Conservation (phyloP, 805 yeast genomes). For the Saccharomycopsis schoenii region DNA sequence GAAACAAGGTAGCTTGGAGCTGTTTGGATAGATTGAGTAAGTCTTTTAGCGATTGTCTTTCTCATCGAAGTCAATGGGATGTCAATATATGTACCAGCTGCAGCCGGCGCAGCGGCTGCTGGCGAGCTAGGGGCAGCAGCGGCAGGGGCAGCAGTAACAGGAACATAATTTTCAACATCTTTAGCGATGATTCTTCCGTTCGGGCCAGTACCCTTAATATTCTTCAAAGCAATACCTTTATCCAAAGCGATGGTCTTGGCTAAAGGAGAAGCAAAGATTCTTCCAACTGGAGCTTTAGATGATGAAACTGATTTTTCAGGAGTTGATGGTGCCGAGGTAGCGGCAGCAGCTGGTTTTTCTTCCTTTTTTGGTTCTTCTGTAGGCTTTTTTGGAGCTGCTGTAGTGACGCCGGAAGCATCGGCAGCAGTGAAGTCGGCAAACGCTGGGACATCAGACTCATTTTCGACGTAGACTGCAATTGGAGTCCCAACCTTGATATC, state of each 20-base stretch:
- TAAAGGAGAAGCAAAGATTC: slow-evolving; percentile 89
- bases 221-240: slow-evolving; percentile 78
- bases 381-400: slow-evolving; percentile 25
- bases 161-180: slow-evolving; percentile 65
- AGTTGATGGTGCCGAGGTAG: slow-evolving; percentile 15
- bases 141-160: slow-evolving; percentile 27
- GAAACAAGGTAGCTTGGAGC: slow-evolving; percentile 92
- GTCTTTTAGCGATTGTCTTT: slow-evolving; percentile 83
- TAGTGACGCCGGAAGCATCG: slow-evolving; percentile 55
- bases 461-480: slow-evolving; percentile 93
- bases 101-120: slow-evolving; percentile 35
- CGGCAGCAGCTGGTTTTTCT: slow-evolving; percentile 15
- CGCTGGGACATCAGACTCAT: slow-evolving; percentile 73
- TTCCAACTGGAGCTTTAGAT: slow-evolving; percentile 38
- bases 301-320: slow-evolving; percentile 27
- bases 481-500: slow-evolving; percentile 90
- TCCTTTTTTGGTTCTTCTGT: slow-evolving; percentile 21
- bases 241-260: slow-evolving; percentile 92
- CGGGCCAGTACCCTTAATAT: slow-evolving; percentile 89
- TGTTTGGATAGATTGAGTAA: slow-evolving; percentile 72
- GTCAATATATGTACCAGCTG: slow-evolving; percentile 63
- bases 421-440: slow-evolving; percentile 76
- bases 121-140: slow-evolving; percentile 38
- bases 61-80: slow-evolving; percentile 88
- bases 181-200: slow-evolving; percentile 86